These are phyloP conservation scores for Digitaria exilis DNA, from an alignment of 202 grass and related monocot genomes.

Conservation along the genomic window DNA sequence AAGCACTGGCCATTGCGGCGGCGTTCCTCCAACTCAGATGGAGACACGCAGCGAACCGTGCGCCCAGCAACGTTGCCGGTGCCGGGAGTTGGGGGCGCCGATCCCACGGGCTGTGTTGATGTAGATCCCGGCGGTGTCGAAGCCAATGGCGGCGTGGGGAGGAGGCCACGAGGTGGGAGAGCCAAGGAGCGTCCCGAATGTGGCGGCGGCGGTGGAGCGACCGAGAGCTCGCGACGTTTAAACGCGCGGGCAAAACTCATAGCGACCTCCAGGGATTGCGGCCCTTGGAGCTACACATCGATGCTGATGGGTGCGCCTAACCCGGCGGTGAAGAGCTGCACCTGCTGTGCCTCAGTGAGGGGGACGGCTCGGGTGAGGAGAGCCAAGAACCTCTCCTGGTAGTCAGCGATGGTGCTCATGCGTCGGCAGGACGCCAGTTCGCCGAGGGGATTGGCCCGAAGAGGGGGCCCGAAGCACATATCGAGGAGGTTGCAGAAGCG, in stretches of 20 bases:
- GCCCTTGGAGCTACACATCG: background rate
- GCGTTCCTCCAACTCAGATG: accelerated
- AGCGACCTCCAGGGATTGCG: background rate
- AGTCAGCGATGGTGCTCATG: background rate
- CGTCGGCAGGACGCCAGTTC: background rate
- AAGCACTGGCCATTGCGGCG: background rate
- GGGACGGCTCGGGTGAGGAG: background rate
- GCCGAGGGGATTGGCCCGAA: background rate
- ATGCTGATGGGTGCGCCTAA: background rate
- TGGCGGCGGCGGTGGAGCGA: too few relatives aligned
- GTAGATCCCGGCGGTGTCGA: too few relatives aligned
- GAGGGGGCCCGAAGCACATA: too few relatives aligned
- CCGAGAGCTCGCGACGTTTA: too few relatives aligned
- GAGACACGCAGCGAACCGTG: background rate
- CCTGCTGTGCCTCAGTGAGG: background rate
- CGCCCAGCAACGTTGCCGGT: background rate
- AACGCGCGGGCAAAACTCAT: background rate
- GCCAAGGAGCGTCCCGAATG: too few relatives aligned
- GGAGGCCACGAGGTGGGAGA: too few relatives aligned
- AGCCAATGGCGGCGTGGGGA: too few relatives aligned
- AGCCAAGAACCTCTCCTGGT: background rate
- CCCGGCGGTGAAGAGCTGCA: background rate
- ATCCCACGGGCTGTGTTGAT: too few relatives aligned
- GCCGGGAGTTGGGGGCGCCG: accelerated
- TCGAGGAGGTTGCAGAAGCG: background rate